Base-by-base conservation (phyloP, 371 early-diverging fungal species). In the Mucor irregularis region DNA sequence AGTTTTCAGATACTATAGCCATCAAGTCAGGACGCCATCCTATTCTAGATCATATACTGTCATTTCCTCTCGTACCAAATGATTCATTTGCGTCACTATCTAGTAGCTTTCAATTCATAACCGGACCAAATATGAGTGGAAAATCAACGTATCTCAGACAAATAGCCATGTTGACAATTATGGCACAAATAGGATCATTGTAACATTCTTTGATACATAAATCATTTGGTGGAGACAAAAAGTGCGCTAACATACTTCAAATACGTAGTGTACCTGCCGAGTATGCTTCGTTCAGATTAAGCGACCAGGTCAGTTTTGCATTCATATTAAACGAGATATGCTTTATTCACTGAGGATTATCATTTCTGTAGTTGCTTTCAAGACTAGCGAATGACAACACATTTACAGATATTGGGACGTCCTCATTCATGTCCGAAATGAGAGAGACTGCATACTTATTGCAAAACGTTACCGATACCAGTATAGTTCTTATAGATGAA, bases 71-170 rank as follows among this genome's bases (percentile, higher is more conserved):
- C 24, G 82, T 93, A 0, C 82, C 98, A 0, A 94, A 96, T 58
- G 92, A 95, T 57, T 76, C 86, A 5, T 90, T 82, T 67, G 85
- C 87, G 2, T 77, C 83, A 17, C 62, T 73, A 2, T 80, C 80
- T 0, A 75, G 78, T 16, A 91, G 83, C 16, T 83, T 99, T 53
- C 92, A 93, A 37, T 76, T 98, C 11, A 87, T 99, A 8, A 96
- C 95, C 0, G 99, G 99, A 0, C 94, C 99, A 1, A 99, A 99
- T 67, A 99, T 98, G 99, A 90, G 90, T 48, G 98, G 98, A 13
- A 97, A 97, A 66, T 88, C 93, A 13, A 95, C 98, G 5, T 99
- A 98, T 66, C 61, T 99, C 28, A 84, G 90, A n/a, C 96, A 95
- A 56, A 76, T 96, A 16, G 94, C 93, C 0, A 74, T 97, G 11